Evolutionary conservation across 768 basidiomycete species (phyloP).

Genomic region (Lentinula aciculospora): DNA sequence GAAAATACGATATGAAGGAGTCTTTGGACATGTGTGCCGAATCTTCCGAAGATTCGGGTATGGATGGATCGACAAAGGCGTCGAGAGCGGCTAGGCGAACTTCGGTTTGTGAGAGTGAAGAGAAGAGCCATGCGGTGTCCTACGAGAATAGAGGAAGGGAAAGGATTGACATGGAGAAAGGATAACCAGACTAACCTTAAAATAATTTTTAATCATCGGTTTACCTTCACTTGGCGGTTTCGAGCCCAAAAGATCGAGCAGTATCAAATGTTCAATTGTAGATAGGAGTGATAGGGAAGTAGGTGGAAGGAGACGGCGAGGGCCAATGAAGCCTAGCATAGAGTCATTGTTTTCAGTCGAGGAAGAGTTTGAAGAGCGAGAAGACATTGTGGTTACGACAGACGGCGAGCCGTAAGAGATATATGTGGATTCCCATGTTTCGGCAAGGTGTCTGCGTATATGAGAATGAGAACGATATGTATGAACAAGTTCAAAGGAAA

Average conservation of each 20-base stretch:
- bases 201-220: constrained; percentile 78
- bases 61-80: constrained; percentile 34
- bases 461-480: background rate
- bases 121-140: constrained; percentile 92
- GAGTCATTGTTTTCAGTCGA: background rate
- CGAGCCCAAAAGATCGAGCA: constrained; percentile 89
- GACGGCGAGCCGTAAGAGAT: constrained; percentile 40
- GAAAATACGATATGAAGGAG: constrained; percentile 62
- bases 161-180: background rate
- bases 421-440: constrained; percentile 75
- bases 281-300: constrained; percentile 52
- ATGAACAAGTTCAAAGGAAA: no score
- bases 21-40: background rate
- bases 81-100: constrained; percentile 59
- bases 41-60: background rate
- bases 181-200: constrained; percentile 22
- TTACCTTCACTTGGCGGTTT: constrained; percentile 21
- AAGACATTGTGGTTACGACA: background rate
- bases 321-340: background rate
- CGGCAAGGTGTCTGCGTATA: constrained; percentile 79
- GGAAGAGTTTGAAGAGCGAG: constrained; percentile 18
- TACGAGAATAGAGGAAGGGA: background rate
- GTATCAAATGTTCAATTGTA: constrained; percentile 84
- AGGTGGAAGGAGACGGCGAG: constrained; percentile 34
- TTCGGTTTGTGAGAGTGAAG: constrained; percentile 71